These are phyloP conservation scores for Daedalea quercina DNA, from an alignment of 768 basidiomycete genomes.

Conservation along the genomic window DNA sequence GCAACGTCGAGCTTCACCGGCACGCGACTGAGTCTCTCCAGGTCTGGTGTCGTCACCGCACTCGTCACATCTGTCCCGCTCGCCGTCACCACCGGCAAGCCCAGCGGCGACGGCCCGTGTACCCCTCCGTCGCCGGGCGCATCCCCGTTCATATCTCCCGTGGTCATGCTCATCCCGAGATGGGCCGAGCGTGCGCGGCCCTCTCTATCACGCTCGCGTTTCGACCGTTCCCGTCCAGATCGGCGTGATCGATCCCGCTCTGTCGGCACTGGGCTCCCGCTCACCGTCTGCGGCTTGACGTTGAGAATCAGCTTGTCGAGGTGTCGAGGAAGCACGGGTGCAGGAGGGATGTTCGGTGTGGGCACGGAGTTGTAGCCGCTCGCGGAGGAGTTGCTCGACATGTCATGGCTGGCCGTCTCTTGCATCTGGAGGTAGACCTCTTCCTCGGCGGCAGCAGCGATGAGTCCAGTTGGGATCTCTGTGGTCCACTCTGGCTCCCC, in stretches of 20 bases:
- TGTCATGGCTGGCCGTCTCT: slow-evolving; percentile 22
- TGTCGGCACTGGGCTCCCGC: slow-evolving; percentile 15
- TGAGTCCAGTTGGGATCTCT: slow-evolving; percentile 70
- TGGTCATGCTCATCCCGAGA: slow-evolving; percentile 20
- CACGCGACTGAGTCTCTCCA: background rate
- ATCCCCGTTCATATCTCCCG: slow-evolving; percentile 6
- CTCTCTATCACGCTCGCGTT: slow-evolving; percentile 14
- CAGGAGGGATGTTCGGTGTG: slow-evolving; percentile 78
- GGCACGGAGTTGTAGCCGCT: slow-evolving; percentile 39
- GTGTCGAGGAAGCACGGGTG: slow-evolving; percentile 83
- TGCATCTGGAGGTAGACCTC: slow-evolving; percentile 55
- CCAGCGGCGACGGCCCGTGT: slow-evolving; percentile 8
- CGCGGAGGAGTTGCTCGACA: slow-evolving; percentile 14
- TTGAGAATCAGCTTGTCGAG: slow-evolving; percentile 94
- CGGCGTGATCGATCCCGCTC: slow-evolving; percentile 14
- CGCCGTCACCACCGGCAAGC: slow-evolving; percentile 26
- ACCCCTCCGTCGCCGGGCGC: slow-evolving; percentile 5
- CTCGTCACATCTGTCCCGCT: slow-evolving; percentile 24
- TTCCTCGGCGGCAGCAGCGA: slow-evolving; percentile 77
- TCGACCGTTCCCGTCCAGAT: slow-evolving; percentile 5
- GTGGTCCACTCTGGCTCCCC: slow-evolving; percentile 60
- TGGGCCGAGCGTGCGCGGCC: slow-evolving; percentile 14
- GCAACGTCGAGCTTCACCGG: slow-evolving; percentile 23
- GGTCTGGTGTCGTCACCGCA: slow-evolving; percentile 5
- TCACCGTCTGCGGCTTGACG: slow-evolving; percentile 27